Conservation (phyloP, 345 rosid species). For the Gossypium raimondii region DNA sequence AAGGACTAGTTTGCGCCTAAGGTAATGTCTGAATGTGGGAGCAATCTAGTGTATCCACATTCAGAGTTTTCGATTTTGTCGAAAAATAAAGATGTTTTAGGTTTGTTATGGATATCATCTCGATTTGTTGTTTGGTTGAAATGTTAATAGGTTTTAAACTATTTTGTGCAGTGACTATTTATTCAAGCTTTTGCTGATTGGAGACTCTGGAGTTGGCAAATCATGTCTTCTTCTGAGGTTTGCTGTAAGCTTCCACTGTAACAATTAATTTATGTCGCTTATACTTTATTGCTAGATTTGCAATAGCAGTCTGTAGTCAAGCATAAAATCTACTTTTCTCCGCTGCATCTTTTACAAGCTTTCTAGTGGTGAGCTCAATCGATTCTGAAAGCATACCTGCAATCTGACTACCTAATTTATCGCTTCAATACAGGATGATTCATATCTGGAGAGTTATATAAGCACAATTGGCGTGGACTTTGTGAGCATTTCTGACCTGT, state of each 20-base stretch:
- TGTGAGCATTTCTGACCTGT: conserved; percentile 41
- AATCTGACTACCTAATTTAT: conserved; percentile 9
- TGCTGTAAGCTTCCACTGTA: conserved; percentile 21
- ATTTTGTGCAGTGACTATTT: conserved; percentile 30
- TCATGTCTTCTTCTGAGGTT: conserved; percentile 40
- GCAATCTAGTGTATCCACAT: not conserved
- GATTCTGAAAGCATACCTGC: not conserved
- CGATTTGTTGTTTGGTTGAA: not conserved
- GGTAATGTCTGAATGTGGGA: not conserved
- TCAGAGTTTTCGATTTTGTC: not conserved
- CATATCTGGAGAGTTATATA: conserved; percentile 87
- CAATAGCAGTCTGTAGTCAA: not conserved
- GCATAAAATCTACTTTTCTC: not conserved
- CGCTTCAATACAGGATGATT: conserved; percentile 65
- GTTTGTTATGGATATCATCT: not conserved
- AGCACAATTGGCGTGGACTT: conserved; percentile 96
- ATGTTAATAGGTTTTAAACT: not conserved
- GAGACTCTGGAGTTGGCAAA: conserved; percentile 40
- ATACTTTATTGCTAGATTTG: too few relatives aligned
- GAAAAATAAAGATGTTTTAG: not conserved
- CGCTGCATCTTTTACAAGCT: not conserved
- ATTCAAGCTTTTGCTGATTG: conserved; percentile 38
- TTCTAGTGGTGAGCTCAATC: too few relatives aligned
- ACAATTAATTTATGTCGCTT: not conserved
- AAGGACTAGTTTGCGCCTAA: not conserved